These are phyloP conservation scores for Neurospora sp. DNA, from an alignment of 495 filamentous ascomycete genomes.

Conservation along the genomic window DNA sequence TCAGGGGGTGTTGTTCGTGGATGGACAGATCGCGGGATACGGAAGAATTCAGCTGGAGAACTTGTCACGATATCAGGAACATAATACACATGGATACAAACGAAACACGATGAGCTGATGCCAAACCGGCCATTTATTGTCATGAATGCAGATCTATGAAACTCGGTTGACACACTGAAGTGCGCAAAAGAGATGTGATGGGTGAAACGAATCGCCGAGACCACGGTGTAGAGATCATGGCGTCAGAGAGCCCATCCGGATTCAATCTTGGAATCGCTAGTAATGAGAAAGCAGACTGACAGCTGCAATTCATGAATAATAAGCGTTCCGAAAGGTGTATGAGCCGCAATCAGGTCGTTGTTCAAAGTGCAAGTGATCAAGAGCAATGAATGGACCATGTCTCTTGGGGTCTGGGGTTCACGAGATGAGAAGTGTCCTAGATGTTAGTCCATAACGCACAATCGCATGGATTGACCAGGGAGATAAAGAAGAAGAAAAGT, in stretches of 20 bases:
- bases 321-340: conserved; percentile 26
- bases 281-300: conserved; percentile 41
- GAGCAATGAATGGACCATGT: background rate
- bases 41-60: background rate
- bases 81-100: background rate
- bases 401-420: background rate
- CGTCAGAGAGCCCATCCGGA: conserved; percentile 51
- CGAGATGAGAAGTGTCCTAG: background rate
- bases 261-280: conserved; percentile 43
- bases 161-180: background rate
- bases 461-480: background rate
- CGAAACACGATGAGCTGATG: background rate
- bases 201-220: conserved; percentile 54
- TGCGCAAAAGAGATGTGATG: conserved; percentile 22
- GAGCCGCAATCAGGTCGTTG: background rate
- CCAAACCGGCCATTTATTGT: background rate
- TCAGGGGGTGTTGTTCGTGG: background rate
- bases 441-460: background rate
- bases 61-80: background rate
- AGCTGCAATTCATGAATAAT: conserved; percentile 42
- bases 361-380: background rate
- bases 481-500: background rate
- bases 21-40: background rate
- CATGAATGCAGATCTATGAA: background rate
- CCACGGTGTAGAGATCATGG: conserved; percentile 36